Percentiles rank a stretch among this genome's conserved stretches.
Evolutionary conservation across 2,329 filamentous ascomycete species (phyloP).

Genomic region (Venturia carpophila): DNA sequence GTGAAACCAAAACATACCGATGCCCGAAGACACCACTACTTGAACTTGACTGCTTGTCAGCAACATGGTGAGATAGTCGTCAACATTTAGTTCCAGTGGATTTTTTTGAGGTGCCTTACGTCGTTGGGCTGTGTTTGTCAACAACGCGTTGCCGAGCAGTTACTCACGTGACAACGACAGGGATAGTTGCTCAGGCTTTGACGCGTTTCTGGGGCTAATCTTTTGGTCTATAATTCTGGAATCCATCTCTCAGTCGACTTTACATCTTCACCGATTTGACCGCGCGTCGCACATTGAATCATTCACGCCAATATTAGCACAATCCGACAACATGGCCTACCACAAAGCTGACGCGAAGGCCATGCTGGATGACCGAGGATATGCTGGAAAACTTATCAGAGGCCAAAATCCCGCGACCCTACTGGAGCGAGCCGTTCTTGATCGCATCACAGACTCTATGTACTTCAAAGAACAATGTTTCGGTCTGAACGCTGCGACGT

Average conservation of each 20-base stretch:
- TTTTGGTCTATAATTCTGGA: neutral
- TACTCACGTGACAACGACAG: neutral
- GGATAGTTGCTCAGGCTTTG: neutral
- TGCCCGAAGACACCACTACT: conserved; percentile 53
- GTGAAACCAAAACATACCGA: conserved; percentile 43
- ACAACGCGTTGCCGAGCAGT: conserved; percentile 3
- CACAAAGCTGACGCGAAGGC: conserved; percentile 70
- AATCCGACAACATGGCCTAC: conserved; percentile 33
- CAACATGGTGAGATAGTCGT: conserved; percentile 41
- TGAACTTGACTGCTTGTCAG: conserved; percentile 66
- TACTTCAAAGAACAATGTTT: conserved; percentile 99
- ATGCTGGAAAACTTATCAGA: conserved; percentile 66
- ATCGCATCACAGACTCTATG: conserved; percentile 90
- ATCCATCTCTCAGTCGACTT: neutral
- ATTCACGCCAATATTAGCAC: conserved; percentile 24
- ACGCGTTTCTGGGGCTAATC: neutral
- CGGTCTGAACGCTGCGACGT: conserved; percentile 70
- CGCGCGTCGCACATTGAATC: conserved; percentile 18
- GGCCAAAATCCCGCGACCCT: conserved; percentile 92
- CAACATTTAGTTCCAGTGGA: neutral
- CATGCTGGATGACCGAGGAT: conserved; percentile 85
- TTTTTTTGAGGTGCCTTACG: neutral
- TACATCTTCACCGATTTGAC: neutral
- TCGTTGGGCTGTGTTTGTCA: conserved; percentile 5
- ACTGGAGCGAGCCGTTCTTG: conserved; percentile 89